Evolutionary conservation across 1,139 yeast species (phyloP).

Genomic region (Sugiyamaella castrensis): DNA sequence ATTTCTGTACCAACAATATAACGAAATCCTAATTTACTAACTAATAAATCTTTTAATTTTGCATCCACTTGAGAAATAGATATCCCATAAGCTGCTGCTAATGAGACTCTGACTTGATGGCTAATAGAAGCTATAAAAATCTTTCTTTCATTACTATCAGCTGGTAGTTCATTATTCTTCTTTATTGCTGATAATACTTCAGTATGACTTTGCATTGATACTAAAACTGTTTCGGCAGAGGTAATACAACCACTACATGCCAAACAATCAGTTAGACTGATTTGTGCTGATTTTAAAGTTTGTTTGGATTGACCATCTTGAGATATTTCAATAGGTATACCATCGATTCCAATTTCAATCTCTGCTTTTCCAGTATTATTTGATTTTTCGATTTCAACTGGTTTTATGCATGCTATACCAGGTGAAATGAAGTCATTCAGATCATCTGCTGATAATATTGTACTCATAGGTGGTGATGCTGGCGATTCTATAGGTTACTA

Average conservation of each 20-base stretch:
- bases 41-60: conserved; percentile 56
- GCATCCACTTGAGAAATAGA: conserved; percentile 58
- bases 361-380: conserved; percentile 47
- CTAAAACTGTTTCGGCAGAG: conserved; percentile 89
- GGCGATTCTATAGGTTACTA: too few relatives aligned
- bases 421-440: conserved; percentile 93
- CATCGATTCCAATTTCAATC: conserved; percentile 63
- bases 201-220: conserved; percentile 84
- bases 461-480: conserved; percentile 56
- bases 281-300: conserved; percentile 73
- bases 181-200: conserved; percentile 64
- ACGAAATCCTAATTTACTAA: conserved; percentile 60
- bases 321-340: conserved; percentile 67
- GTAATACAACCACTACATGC: conserved; percentile 98
- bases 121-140: conserved; percentile 74
- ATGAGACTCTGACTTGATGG: conserved; percentile 81
- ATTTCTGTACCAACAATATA: conserved; percentile 82
- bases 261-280: conserved; percentile 84
- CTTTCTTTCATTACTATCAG: conserved; percentile 22
- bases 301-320: conserved; percentile 51
- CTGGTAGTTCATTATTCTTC: conserved; percentile 30
- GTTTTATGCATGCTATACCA: conserved; percentile 92
- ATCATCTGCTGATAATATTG: conserved; percentile 82
- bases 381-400: conserved; percentile 51
- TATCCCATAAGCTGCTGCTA: conserved; percentile 65